Evolutionary conservation across 768 basidiomycete genomes (phyloP).

Genomic region (Collybia nuda): DNA sequence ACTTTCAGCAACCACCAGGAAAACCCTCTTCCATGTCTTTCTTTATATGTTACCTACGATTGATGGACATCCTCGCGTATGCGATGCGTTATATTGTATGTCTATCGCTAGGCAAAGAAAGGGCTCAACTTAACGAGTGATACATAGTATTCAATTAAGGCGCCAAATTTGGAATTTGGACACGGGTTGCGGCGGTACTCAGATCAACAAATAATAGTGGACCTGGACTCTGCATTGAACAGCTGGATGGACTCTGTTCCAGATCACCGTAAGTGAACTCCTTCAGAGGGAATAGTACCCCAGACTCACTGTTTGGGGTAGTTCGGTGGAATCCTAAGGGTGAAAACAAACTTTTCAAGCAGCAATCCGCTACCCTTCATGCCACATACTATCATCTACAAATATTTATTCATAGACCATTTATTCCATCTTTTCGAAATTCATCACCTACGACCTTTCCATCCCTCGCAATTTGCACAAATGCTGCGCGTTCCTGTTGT

Average conservation of each 20-base stretch:
- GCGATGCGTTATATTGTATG: slow-evolving; percentile 59
- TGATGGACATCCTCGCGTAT: slow-evolving; percentile 62
- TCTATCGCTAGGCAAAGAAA: background rate
- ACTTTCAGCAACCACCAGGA: slow-evolving; percentile 63
- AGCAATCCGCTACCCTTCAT: slow-evolving; percentile 58
- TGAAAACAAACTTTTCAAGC: slow-evolving; percentile 38
- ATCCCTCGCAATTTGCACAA: slow-evolving; percentile 81
- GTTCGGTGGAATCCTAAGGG: slow-evolving; percentile 45
- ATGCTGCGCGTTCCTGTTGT: slow-evolving; percentile 74
- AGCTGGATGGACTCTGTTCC: slow-evolving; percentile 78
- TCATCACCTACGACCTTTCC: slow-evolving; percentile 42
- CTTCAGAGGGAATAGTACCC: slow-evolving; percentile 33
- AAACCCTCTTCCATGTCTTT: slow-evolving; percentile 55
- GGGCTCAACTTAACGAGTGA: too few relatives aligned
- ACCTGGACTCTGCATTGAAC: slow-evolving; percentile 75
- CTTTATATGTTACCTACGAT: slow-evolving; percentile 54
- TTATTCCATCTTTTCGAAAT: slow-evolving; percentile 66
- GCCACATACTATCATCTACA: slow-evolving; percentile 49
- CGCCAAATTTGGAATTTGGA: slow-evolving; percentile 48
- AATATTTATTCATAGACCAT: slow-evolving; percentile 78
- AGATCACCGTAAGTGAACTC: slow-evolving; percentile 45
- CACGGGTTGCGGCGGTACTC: slow-evolving; percentile 42
- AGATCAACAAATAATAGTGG: slow-evolving; percentile 65
- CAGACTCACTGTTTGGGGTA: slow-evolving; percentile 11
- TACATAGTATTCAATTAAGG: slow-evolving; percentile 69